Evolutionary conservation across 805 yeast genomes (phyloP).

Genomic region (Metschnikowia lochheadii): DNA sequence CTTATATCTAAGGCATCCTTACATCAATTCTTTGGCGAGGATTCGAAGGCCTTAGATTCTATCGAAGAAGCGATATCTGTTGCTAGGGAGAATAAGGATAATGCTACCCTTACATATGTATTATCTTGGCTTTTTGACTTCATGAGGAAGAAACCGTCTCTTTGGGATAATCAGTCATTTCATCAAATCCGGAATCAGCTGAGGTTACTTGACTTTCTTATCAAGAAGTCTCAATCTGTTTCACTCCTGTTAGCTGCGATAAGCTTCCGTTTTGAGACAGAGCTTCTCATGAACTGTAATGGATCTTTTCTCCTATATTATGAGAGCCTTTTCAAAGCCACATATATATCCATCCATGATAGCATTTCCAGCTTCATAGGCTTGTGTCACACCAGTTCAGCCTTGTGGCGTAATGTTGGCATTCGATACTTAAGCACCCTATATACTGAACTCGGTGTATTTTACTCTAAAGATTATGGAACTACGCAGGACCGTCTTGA

Average conservation of each 20-base stretch:
- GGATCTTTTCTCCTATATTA: conserved; percentile 41
- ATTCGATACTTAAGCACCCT: conserved; percentile 42
- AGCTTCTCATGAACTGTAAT: conserved; percentile 51
- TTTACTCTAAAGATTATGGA: conserved; percentile 29
- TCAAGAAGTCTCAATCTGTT: conserved; percentile 49
- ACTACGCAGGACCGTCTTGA: conserved; percentile 7
- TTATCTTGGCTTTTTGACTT: conserved; percentile 73
- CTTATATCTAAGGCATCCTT: conserved; percentile 66
- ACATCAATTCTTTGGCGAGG: conserved; percentile 64
- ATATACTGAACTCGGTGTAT: conserved; percentile 46
- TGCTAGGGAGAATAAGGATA: conserved; percentile 81
- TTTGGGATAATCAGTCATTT: conserved; percentile 44
- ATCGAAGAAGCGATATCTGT: conserved; percentile 84
- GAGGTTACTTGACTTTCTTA: conserved; percentile 62
- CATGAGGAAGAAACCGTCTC: conserved; percentile 61
- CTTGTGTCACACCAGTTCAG: conserved; percentile 42
- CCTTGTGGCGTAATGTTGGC: conserved; percentile 54
- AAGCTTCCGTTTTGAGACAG: conserved; percentile 63
- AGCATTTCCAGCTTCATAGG: conserved; percentile 40
- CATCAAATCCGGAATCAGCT: conserved; percentile 50
- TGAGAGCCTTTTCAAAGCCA: conserved; percentile 56
- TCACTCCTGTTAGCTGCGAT: conserved; percentile 50
- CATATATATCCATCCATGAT: conserved; percentile 51
- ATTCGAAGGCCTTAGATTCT: conserved; percentile 67
- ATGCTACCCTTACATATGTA: conserved; percentile 64